phyloP scores from a whole-genome alignment of 2,329 filamentous ascomycete species.

The Ascochyta lentis region DNA sequence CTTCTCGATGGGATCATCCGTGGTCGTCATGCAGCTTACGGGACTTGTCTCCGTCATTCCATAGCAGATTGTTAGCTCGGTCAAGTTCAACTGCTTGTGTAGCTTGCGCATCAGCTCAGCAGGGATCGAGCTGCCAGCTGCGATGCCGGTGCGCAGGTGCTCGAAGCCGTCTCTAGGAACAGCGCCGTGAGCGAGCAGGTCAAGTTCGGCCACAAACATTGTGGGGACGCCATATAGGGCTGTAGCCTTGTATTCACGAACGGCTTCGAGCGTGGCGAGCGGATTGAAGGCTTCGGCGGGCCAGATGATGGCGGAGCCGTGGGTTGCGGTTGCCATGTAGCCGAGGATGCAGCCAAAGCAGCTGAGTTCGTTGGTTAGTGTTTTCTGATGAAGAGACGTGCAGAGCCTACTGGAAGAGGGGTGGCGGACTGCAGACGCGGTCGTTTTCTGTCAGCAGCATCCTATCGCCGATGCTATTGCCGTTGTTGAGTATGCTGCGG shows the following conservation, averaged over 20 bases:
- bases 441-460: conserved; percentile 81
- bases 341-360: conserved; percentile 92
- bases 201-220: conserved; percentile 91
- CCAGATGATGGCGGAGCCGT: conserved; percentile 82
- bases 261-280: conserved; percentile 68
- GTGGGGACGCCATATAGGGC: conserved; percentile 89
- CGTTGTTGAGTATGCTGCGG: conserved; percentile 90
- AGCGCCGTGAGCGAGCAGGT: conserved; percentile 67
- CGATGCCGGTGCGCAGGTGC: conserved; percentile 84
- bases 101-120: conserved; percentile 79
- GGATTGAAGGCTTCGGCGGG: conserved; percentile 88
- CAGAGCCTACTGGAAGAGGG: conserved; percentile 54
- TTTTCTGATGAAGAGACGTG: background rate
- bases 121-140: conserved; percentile 85
- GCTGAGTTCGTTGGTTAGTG: conserved; percentile 33
- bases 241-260: conserved; percentile 68
- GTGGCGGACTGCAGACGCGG: conserved; percentile 69
- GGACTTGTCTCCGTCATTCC: conserved; percentile 93
- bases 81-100: conserved; percentile 75
- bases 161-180: conserved; percentile 61
- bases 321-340: conserved; percentile 94
- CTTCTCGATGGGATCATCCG: conserved; percentile 74
- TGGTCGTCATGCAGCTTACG: conserved; percentile 79
- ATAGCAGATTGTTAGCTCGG: conserved; percentile 90
- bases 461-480: conserved; percentile 78